A percentile compares a stretch with the other conserved stretches of the same genome.
Evolutionary conservation across 2,329 filamentous ascomycete species (phyloP).

Genomic region (Neophaeococcomyces mojaviensis): DNA sequence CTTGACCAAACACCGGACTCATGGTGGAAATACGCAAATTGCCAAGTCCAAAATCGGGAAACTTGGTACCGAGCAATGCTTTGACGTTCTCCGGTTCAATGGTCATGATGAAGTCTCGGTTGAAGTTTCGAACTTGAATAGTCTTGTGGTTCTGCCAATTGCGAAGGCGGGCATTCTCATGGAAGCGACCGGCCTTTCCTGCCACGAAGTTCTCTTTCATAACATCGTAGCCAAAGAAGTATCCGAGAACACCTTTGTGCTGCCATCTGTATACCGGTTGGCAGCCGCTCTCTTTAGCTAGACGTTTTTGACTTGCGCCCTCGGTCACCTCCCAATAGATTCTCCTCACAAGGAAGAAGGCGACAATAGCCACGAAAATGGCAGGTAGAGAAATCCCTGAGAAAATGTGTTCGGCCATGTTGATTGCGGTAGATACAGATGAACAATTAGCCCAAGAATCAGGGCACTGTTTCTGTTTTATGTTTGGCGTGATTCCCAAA

Average conservation of each 20-base stretch:
- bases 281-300: slow-evolving; percentile 37
- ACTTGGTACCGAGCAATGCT: slow-evolving; percentile 69
- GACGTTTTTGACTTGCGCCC: slow-evolving; percentile 14
- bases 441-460: too few species aligned
- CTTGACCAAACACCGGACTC: slow-evolving; percentile 56
- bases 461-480: too few species aligned
- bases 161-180: slow-evolving; percentile 13
- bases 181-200: slow-evolving; percentile 14
- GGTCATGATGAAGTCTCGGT: slow-evolving; percentile 21
- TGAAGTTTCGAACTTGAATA: slow-evolving; percentile 4
- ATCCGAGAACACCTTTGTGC: slow-evolving; percentile 36
- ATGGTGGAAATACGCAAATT: neutral
- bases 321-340: slow-evolving; percentile 19
- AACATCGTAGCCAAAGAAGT: slow-evolving; percentile 17
- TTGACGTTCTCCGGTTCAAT: slow-evolving; percentile 49
- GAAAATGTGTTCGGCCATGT: slow-evolving; percentile 12
- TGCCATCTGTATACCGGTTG: slow-evolving; percentile 39
- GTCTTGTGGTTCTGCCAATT: slow-evolving; percentile 11
- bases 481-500: too few species aligned
- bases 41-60: slow-evolving; percentile 75
- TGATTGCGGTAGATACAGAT: neutral
- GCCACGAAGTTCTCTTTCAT: slow-evolving; percentile 15
- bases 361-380: slow-evolving; percentile 11
- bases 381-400: slow-evolving; percentile 10
- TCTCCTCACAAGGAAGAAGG: slow-evolving; percentile 9